Conservation (phyloP, 805 yeast species). For the Yarrowia sp. region DNA sequence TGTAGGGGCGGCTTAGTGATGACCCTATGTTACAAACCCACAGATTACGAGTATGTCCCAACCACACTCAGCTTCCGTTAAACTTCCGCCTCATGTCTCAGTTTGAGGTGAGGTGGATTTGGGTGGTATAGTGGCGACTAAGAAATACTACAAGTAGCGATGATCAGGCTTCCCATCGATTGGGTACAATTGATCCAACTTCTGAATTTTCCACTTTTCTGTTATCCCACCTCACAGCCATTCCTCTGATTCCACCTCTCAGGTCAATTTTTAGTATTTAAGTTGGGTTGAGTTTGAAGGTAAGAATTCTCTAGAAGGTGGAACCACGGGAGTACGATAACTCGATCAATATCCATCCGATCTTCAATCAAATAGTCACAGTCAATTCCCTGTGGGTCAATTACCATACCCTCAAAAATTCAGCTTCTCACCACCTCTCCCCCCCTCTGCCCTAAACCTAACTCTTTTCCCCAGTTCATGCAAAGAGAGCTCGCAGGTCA, state of each 20-base stretch:
- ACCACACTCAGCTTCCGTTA: neutral
- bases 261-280: neutral
- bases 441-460: neutral
- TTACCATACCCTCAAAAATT: neutral
- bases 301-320: constrained; percentile 17
- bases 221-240: too few species aligned
- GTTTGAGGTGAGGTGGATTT: neutral
- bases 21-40: too few species aligned
- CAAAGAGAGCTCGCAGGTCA: neutral
- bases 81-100: constrained; percentile 30
- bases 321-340: neutral
- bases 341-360: neutral
- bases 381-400: neutral
- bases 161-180: too few species aligned
- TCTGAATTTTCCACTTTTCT: neutral
- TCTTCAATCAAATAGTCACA: neutral
- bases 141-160: too few species aligned
- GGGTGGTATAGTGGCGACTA: too few species aligned
- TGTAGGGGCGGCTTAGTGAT: too few species aligned
- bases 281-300: neutral
- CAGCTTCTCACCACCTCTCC: too few species aligned
- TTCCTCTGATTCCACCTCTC: neutral
- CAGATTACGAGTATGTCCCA: neutral
- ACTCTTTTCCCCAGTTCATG: constrained; percentile 8
- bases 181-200: too few species aligned